Conservation (phyloP, 2,329 filamentous ascomycete genomes). For the Emmonsiellopsis sp. region DNA sequence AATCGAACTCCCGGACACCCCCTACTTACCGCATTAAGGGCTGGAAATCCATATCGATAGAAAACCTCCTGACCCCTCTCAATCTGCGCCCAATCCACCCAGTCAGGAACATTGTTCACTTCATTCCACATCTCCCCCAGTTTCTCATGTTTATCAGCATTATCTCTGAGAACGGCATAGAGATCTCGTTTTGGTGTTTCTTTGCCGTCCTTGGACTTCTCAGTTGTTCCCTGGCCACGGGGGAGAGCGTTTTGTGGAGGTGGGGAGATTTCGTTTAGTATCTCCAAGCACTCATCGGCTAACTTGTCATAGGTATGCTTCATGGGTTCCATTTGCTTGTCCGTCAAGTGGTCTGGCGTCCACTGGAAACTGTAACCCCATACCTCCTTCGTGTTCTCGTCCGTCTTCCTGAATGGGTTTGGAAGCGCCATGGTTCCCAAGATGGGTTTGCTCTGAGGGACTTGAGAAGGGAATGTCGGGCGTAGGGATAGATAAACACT, state of each 20-base stretch:
- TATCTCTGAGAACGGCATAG: constrained; percentile 52
- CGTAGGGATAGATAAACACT: too few species aligned
- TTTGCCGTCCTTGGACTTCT: background rate
- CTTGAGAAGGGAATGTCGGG: too few species aligned
- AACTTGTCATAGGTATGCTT: constrained; percentile 61
- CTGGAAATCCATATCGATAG: constrained; percentile 58
- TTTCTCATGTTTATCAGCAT: constrained; percentile 49
- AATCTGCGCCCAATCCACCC: constrained; percentile 73
- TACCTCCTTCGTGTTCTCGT: constrained; percentile 20
- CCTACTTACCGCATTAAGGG: constrained; percentile 1
- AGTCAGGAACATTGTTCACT: constrained; percentile 58
- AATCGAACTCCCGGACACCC: background rate
- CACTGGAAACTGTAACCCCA: constrained; percentile 65
- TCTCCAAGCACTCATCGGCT: constrained; percentile 56
- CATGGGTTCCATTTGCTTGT: constrained; percentile 50
- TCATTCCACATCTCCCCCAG: constrained; percentile 55
- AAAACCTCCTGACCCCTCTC: constrained; percentile 66
- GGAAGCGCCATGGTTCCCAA: constrained; percentile 18
- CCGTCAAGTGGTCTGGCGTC: constrained; percentile 54
- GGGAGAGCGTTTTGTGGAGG: constrained; percentile 18
- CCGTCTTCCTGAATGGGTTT: constrained; percentile 19
- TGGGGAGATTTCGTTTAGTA: constrained; percentile 54
- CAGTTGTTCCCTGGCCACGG: constrained; percentile 10
- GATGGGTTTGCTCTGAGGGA: too few species aligned
- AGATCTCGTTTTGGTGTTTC: constrained; percentile 45